A percentile compares a stretch with the other conserved stretches of the same genome.
phyloP scores from a whole-genome alignment of 495 filamentous ascomycete species.

The Tuber melanosporum region DNA sequence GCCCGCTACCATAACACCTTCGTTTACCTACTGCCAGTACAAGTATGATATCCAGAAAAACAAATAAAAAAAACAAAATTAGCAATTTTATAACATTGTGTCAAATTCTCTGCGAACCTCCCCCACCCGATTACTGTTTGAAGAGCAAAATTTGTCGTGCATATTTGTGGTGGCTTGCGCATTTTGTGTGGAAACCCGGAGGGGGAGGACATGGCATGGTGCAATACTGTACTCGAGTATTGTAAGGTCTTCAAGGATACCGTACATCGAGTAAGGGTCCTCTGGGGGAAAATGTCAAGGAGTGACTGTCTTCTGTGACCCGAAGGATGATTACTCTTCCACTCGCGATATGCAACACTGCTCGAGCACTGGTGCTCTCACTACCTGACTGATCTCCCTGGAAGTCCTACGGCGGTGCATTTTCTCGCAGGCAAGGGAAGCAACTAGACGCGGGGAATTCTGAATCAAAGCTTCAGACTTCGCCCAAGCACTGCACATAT shows the following conservation, averaged over 20 bases:
- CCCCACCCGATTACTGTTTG: no score
- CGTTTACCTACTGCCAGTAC: no score
- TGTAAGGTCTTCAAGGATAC: no score
- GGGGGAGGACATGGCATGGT: no score
- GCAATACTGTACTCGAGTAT: no score
- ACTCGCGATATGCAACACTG: background rate
- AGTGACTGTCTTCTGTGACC: background rate
- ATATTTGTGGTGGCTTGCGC: background rate
- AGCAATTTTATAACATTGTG: no score
- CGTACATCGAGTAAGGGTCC: background rate
- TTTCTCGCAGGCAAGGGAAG: background rate
- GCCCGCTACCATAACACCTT: no score
- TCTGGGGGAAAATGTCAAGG: background rate
- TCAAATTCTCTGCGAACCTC: no score
- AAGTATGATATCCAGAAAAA: no score
- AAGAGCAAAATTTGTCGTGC: no score
- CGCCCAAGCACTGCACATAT: background rate
- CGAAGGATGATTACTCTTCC: background rate
- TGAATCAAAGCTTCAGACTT: background rate
- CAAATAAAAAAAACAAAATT: no score
- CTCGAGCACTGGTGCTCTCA: background rate
- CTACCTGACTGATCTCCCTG: background rate
- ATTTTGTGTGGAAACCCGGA: no score
- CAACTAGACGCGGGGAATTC: background rate
- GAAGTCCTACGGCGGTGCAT: background rate